Base-by-base conservation (phyloP, 306 rosid species). In the Cucumis melo region DNA sequence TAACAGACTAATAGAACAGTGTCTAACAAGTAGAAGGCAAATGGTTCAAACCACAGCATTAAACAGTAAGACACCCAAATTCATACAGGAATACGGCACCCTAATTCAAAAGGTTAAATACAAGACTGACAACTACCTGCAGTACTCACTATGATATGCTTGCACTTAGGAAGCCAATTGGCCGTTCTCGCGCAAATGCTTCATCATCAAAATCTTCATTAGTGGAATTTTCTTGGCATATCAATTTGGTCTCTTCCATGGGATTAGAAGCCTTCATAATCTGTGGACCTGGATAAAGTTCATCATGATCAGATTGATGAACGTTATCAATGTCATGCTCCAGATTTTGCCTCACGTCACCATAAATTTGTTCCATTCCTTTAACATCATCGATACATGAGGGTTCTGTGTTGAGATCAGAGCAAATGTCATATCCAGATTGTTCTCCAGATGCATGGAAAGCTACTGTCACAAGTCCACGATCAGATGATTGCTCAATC, bases 171-270 rank as follows among this genome's bases (percentile, higher is more conserved):
- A 89, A 83, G 74, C 84, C 93, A 78, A 86, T 89, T 0, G 98
- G 85, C 82, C 87, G 82, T 67, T 95, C 96, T 86, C 88, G 78
- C 56, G 87, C 96, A 78, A 92, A 92, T 55, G 96, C 70, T 77
- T 90, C 97, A 61, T 92, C 97, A 42, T 84, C 99, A 81, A 90
- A 90, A 85, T 89, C 98, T 88, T 92, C 97, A 81, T 91, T 90
- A 59, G 90, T 88, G 51, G 97, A 92, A 78, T 92, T 92, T 82
- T 95, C 98, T 87, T 92, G 99, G 84, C 99, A 92, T 55, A 95
- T 74, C 82, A 87, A 83, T 78, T 83, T 86, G 80, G 80, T 80
- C 73, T 88, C 93, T 19, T 61, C 81, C 39, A 75, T 74, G 76
- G 92, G 82, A 77, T 86, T 89, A 84, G 89, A 57, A 46, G 86